Evolutionary conservation across 805 yeast species (phyloP), one percentile per base, ranked within the genome.

Genomic region (Ogataea siamensis): DNA sequence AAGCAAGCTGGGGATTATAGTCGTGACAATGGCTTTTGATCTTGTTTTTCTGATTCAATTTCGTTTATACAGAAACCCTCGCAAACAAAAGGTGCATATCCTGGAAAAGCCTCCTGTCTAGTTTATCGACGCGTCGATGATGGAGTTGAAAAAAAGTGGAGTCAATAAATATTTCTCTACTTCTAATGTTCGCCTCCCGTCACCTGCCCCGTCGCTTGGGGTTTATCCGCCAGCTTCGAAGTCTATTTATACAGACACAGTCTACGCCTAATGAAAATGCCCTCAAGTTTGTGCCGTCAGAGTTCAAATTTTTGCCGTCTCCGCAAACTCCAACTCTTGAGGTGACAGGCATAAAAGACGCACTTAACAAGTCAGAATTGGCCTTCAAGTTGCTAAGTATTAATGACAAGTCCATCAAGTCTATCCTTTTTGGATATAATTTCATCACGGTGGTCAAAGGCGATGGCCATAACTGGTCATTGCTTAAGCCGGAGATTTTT

Each of bases 191-290:
- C 28, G 7, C 29, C 20, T 13, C 19, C 15, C 20, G 22, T 16
- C 31, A n/a, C 28, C 74, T 58, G 6, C 69, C 55, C 0, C 86
- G 35, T 15, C 19, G 18, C 12, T 24, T 3, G 15, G 28, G n/a
- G 7, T 11, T 22, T 19, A 30, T 14, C 16, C 24, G 14, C 21
- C 49, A 42, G 36, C 37, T 44, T 11, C 49, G 63, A 29, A 34
- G 41, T 29, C 56, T 83, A 21, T 83, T 80, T 59, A 87, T 87
- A 29, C 94, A 86, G 57, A 87, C 96, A 0, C 80, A 83, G 22
- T 77, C 80, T 20, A 87, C 96, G 0, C 96, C 96, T 2, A 87
- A 87, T 56, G 89, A 80, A 37, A 80, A 85, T 50, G 96, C 96
- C 0, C 62, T 87, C 40, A 87, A 87, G 67, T 87, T 87, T 52